These are phyloP conservation scores for Penicillium rolfsii DNA, from an alignment of 2,329 filamentous ascomycete genomes.

Conservation along the genomic window DNA sequence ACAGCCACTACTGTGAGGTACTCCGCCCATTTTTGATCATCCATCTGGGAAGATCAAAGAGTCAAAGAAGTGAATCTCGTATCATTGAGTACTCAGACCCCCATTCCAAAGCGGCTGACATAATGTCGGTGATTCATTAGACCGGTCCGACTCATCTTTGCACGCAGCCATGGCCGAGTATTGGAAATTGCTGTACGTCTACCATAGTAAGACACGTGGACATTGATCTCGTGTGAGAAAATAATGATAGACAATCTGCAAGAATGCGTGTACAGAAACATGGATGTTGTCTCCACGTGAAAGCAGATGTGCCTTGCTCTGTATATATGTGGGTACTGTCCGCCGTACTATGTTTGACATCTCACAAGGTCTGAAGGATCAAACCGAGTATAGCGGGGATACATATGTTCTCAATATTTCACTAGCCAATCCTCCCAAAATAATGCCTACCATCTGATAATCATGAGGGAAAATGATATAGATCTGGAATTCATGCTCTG, in stretches of 20 bases:
- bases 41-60: not conserved
- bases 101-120: slow-evolving; percentile 7
- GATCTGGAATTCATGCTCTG: not conserved
- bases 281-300: too few species aligned
- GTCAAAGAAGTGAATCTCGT: not conserved
- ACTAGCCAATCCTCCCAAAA: not conserved
- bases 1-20: slow-evolving; percentile 34
- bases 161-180: not conserved
- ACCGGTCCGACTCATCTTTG: slow-evolving; percentile 6
- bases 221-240: not conserved
- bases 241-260: not conserved
- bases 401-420: not conserved
- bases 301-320: too few species aligned
- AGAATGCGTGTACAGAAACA: not conserved
- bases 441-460: not conserved
- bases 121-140: slow-evolving; percentile 14
- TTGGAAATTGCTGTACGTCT: not conserved
- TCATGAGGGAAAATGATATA: not conserved
- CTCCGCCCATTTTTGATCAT: slow-evolving; percentile 29
- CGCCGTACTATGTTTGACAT: not conserved
- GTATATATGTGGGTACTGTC: not conserved
- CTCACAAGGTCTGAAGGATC: not conserved
- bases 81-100: not conserved
- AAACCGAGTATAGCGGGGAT: not conserved
- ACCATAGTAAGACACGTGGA: not conserved